Evolutionary conservation across 1,284 basidiomycete genomes (phyloP).

Genomic region (Austroboletus niveus): DNA sequence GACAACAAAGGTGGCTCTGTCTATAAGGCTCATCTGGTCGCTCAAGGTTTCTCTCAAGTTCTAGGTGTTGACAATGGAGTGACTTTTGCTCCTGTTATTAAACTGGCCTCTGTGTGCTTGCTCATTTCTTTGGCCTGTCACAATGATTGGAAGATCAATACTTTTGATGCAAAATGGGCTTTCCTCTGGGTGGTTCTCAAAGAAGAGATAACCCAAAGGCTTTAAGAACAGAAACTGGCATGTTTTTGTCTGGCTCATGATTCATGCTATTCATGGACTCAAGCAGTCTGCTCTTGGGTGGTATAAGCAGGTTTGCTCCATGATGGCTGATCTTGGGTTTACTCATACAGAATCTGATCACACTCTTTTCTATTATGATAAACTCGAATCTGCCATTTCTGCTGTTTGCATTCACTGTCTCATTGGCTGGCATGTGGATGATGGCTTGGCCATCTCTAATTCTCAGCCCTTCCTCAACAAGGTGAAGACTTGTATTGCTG

Average conservation of each 20-base stretch:
- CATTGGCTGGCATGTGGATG: neutral
- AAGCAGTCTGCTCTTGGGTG: constrained; percentile 6
- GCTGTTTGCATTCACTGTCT: neutral
- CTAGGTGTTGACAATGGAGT: neutral
- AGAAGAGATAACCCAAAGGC: constrained; percentile 5
- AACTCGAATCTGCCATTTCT: neutral
- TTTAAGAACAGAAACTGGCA: constrained; percentile 1
- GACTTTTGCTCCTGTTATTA: constrained; percentile 1
- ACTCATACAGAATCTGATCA: neutral
- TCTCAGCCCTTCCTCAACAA: neutral
- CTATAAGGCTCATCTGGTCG: neutral
- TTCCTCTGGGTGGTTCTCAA: neutral
- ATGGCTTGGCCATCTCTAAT: neutral
- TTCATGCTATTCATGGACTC: neutral
- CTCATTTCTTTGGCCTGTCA: neutral
- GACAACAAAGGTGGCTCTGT: constrained; percentile 1
- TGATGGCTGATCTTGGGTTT: constrained; percentile 6
- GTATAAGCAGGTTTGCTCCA: constrained; percentile 2
- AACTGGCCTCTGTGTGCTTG: neutral
- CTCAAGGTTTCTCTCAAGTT: constrained; percentile 2
- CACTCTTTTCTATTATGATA: constrained; percentile 14
- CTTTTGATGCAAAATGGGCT: neutral
- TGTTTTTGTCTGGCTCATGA: constrained; percentile 6
- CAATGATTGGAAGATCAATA: constrained; percentile 1
- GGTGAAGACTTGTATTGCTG: neutral